Conservation (phyloP, 805 yeast genomes). For the Kuraishia ogatae region DNA sequence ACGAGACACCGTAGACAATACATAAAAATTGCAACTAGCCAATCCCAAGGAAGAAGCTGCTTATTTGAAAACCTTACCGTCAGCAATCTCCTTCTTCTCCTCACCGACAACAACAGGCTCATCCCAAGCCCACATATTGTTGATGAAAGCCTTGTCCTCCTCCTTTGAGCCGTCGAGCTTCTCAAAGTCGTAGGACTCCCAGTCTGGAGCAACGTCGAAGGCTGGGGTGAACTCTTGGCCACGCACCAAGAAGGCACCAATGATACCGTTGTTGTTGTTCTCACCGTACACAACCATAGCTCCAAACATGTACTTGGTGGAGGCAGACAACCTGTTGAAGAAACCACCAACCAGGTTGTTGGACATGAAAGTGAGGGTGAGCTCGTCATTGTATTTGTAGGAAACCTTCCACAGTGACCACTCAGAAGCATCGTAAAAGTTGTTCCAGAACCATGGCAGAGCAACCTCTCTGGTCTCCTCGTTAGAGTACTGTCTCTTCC, state of each 20-base stretch:
- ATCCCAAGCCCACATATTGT: slow-evolving; percentile 98
- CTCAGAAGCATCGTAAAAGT: slow-evolving; percentile 82
- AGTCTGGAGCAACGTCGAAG: slow-evolving; percentile 97
- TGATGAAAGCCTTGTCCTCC: slow-evolving; percentile 70
- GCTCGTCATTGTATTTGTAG: slow-evolving; percentile 96
- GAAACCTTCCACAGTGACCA: slow-evolving; percentile 94
- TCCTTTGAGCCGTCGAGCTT: slow-evolving; percentile 74
- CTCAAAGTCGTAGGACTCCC: slow-evolving; percentile 87
- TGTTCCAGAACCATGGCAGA: slow-evolving; percentile 95
- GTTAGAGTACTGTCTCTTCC: slow-evolving; percentile 96
- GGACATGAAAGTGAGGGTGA: slow-evolving; percentile 95
- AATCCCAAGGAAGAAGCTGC: slow-evolving; percentile 5
- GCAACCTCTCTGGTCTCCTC: slow-evolving; percentile 93
- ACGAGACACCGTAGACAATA: background rate
- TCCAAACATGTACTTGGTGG: slow-evolving; percentile 93
- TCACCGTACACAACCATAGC: slow-evolving; percentile 93
- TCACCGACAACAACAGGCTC: slow-evolving; percentile 80
- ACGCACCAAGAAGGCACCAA: slow-evolving; percentile 91
- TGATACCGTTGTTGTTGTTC: slow-evolving; percentile 96
- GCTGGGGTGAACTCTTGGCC: slow-evolving; percentile 91
- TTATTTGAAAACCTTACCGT: slow-evolving; percentile 96
- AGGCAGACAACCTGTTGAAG: slow-evolving; percentile 89
- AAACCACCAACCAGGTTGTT: slow-evolving; percentile 97
- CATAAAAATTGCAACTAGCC: no score
- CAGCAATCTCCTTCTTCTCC: slow-evolving; percentile 79